Conservation (phyloP, 2,329 filamentous ascomycete species). For the Venturia aucupariae region DNA sequence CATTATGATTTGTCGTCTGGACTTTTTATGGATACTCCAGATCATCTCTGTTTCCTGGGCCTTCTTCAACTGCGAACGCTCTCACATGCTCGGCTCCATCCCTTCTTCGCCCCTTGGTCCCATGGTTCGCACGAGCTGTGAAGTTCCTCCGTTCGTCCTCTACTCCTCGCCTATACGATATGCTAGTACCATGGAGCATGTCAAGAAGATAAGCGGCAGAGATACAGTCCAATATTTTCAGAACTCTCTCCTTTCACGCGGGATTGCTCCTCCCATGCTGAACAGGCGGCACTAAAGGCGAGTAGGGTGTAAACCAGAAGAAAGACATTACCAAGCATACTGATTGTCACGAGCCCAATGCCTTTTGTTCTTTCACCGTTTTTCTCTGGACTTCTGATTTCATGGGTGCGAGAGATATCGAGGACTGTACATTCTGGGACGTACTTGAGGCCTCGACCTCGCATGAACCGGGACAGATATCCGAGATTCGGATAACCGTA, state of each 20-base stretch:
- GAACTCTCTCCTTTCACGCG: background rate
- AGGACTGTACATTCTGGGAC: too few relatives aligned
- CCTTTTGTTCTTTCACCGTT: too few relatives aligned
- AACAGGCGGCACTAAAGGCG: too few relatives aligned
- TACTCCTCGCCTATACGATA: background rate
- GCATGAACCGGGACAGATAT: too few relatives aligned
- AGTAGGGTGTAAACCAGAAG: too few relatives aligned
- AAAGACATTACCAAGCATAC: too few relatives aligned
- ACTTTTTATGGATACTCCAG: constrained; percentile 50
- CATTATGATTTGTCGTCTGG: background rate
- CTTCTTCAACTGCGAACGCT: background rate
- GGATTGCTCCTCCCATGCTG: background rate
- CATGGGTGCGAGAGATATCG: too few relatives aligned
- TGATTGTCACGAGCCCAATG: too few relatives aligned
- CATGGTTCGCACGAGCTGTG: background rate
- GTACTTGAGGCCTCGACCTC: too few relatives aligned
- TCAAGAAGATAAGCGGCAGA: background rate
- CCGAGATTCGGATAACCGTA: too few relatives aligned
- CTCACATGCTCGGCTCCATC: background rate
- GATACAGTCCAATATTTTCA: background rate
- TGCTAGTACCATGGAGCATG: background rate
- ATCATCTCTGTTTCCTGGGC: background rate
- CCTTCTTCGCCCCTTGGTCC: background rate
- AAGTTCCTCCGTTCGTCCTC: background rate
- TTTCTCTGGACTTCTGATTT: too few relatives aligned